A percentile compares a stretch with the other conserved stretches of the same genome.
These are phyloP conservation scores for Nitzschia inconspicua DNA, from an alignment of 108 stramenopile species.

Conservation along the genomic window DNA sequence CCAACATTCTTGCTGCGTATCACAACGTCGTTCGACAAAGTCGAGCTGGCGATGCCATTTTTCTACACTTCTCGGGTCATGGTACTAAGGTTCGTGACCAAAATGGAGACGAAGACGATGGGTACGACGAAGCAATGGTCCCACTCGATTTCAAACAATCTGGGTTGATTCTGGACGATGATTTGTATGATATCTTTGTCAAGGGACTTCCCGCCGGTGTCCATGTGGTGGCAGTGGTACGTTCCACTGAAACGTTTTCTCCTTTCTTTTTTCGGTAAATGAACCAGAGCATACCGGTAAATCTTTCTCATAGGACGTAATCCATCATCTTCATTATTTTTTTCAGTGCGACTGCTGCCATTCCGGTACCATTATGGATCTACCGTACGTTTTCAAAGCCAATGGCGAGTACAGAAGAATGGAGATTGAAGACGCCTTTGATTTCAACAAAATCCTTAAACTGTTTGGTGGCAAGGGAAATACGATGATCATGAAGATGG, in stretches of 20 bases:
- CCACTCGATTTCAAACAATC: slow-evolving; percentile 71
- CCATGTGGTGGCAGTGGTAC: slow-evolving; percentile 4
- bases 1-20: slow-evolving; percentile 57
- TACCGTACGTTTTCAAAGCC: slow-evolving; percentile 34
- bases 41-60: slow-evolving; percentile 57
- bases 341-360: slow-evolving; percentile 80
- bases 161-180: slow-evolving; percentile 33
- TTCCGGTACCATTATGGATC: slow-evolving; percentile 68
- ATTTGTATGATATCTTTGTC: not conserved
- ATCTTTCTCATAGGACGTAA: no score
- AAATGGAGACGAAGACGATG: slow-evolving; percentile 52
- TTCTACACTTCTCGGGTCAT: slow-evolving; percentile 67
- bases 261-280: no score
- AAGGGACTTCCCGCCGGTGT: not conserved
- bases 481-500: no score
- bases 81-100: slow-evolving; percentile 72
- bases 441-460: no score
- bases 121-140: slow-evolving; percentile 82
- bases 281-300: no score
- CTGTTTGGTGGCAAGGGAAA: no score
- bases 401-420: no score
- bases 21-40: slow-evolving; percentile 50
- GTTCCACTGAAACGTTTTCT: no score
- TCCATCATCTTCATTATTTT: no score
- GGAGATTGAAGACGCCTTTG: no score